A percentile compares a stretch with the other conserved stretches of the same genome.
Conservation (phyloP, 2,329 filamentous ascomycete genomes). For the Aspergillus sp. region DNA sequence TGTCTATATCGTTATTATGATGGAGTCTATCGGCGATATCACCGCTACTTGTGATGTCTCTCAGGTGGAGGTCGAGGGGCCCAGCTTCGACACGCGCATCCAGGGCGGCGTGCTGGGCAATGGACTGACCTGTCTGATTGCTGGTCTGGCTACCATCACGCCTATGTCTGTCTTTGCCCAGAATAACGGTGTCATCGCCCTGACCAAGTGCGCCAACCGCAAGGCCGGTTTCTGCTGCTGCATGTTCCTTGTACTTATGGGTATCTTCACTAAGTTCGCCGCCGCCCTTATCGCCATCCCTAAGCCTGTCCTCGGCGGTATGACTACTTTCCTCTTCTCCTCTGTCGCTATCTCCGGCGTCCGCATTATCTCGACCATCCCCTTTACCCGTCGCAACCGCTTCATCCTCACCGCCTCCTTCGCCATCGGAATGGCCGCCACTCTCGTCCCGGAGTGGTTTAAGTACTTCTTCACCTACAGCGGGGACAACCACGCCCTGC, state of each 20-base stretch:
- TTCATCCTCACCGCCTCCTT: slow-evolving; percentile 61
- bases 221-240: slow-evolving; percentile 67
- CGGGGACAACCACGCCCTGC: too few relatives aligned
- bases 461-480: too few relatives aligned
- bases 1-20: slow-evolving; percentile 62
- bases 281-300: slow-evolving; percentile 68
- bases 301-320: slow-evolving; percentile 45
- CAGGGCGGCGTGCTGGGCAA: slow-evolving; percentile 68
- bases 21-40: slow-evolving; percentile 68
- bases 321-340: slow-evolving; percentile 65
- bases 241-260: slow-evolving; percentile 67
- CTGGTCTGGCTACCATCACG: slow-evolving; percentile 64
- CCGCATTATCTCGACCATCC: slow-evolving; percentile 61
- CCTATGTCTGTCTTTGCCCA: slow-evolving; percentile 69
- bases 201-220: slow-evolving; percentile 68
- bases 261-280: slow-evolving; percentile 69
- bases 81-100: slow-evolving; percentile 64
- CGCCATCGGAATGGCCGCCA: slow-evolving; percentile 8
- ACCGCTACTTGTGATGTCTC: slow-evolving; percentile 69
- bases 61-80: slow-evolving; percentile 62
- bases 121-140: slow-evolving; percentile 62
- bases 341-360: slow-evolving; percentile 66
- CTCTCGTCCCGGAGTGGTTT: slow-evolving; percentile 11
- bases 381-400: slow-evolving; percentile 64
- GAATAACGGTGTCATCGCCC: slow-evolving; percentile 68